A percentile compares a stretch with the other conserved stretches of the same genome.
These are phyloP conservation scores for Lunularia cruciata DNA, from an alignment of 225 moss, liverwort and hornwort genomes.

Conservation along the genomic window DNA sequence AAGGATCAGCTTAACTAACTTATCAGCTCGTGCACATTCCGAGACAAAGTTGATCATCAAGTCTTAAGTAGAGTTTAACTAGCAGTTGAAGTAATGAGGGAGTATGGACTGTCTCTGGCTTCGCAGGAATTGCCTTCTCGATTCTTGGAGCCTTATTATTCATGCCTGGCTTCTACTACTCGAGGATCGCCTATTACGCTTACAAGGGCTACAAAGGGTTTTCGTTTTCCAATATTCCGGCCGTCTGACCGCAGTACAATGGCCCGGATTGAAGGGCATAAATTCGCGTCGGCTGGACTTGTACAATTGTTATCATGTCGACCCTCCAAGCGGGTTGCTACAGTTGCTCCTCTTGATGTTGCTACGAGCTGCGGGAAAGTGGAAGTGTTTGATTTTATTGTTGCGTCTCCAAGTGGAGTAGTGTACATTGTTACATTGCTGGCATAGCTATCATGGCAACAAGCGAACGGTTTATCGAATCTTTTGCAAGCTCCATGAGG, in stretches of 20 bases:
- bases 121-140: conserved; percentile 64
- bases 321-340: conserved; percentile 1
- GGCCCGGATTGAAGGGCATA: neutral
- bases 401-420: conserved; percentile 9
- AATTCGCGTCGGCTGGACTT: conserved; percentile 1
- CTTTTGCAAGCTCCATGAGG: conserved; percentile 2
- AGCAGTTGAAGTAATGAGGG: neutral
- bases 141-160: conserved; percentile 71
- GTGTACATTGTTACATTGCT: conserved; percentile 16
- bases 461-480: neutral
- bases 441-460: neutral
- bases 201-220: conserved; percentile 89
- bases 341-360: conserved; percentile 13
- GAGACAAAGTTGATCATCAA: no score
- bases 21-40: no score
- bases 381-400: conserved; percentile 10
- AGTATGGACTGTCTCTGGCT: neutral
- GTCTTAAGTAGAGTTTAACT: no score
- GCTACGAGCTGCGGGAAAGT: neutral
- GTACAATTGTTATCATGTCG: conserved; percentile 7
- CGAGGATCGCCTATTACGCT: conserved; percentile 78
- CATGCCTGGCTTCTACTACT: conserved; percentile 74
- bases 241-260: conserved; percentile 44
- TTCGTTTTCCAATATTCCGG: conserved; percentile 76
- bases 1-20: no score